These are phyloP conservation scores for Lactarius psammicola DNA, from an alignment of 768 basidiomycete species.

Conservation along the genomic window DNA sequence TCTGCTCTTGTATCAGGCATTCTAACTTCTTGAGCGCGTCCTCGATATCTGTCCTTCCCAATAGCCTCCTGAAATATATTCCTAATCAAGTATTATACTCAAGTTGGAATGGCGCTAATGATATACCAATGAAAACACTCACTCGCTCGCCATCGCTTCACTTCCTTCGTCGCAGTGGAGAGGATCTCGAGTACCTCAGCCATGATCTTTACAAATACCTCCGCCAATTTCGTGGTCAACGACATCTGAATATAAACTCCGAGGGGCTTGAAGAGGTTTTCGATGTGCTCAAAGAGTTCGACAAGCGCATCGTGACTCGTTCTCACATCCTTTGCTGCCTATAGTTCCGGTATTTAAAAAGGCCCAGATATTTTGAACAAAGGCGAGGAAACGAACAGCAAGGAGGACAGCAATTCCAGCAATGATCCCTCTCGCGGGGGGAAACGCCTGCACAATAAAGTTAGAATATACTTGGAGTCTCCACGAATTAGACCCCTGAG, in stretches of 20 bases:
- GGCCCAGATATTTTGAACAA: not conserved
- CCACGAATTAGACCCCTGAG: not conserved
- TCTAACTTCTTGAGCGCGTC: not conserved
- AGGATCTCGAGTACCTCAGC: not conserved
- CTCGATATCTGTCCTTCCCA: not conserved
- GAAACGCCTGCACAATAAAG: not conserved
- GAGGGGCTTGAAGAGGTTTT: not conserved
- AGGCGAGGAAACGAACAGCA: not conserved
- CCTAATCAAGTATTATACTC: not conserved
- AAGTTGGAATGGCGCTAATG: not conserved
- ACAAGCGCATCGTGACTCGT: not conserved
- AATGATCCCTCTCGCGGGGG: not conserved
- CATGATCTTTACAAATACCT: not conserved
- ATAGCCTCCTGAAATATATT: not conserved
- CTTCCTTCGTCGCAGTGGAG: not conserved
- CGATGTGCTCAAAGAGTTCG: not conserved
- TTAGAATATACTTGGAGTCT: not conserved
- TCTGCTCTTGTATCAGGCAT: not conserved
- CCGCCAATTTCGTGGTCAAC: not conserved
- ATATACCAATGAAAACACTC: not conserved
- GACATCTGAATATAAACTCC: not conserved
- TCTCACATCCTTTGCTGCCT: conserved; percentile 2
- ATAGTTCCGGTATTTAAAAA: not conserved
- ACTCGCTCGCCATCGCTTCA: not conserved
- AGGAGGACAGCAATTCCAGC: not conserved